Conservation (phyloP, 2,329 filamentous ascomycete genomes). For the Penicillium sp. region DNA sequence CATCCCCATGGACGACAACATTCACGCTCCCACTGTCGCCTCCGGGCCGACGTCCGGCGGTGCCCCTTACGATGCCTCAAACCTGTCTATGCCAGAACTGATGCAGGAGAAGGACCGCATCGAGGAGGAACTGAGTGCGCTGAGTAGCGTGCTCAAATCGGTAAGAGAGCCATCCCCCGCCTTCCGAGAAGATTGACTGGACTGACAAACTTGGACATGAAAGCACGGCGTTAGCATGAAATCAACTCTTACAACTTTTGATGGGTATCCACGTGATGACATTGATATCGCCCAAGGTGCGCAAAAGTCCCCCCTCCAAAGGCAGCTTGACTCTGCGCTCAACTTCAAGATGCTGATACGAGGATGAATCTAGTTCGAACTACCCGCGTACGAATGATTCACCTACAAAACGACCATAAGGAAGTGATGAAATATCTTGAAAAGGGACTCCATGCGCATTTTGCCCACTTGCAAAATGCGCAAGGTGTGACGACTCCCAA, state of each 20-base stretch:
- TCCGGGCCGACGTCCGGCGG: conserved; percentile 73
- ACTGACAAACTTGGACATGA: not conserved
- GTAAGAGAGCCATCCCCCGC: conserved; percentile 54
- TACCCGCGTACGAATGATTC: conserved; percentile 87
- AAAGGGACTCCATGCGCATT: conserved; percentile 83
- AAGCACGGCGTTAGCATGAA: conserved; percentile 94
- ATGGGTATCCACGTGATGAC: conserved; percentile 91
- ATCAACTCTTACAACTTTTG: conserved; percentile 80
- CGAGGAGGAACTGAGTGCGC: conserved; percentile 82
- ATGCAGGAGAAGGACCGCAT: conserved; percentile 82
- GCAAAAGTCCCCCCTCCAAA: conserved; percentile 20
- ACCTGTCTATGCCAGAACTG: conserved; percentile 76
- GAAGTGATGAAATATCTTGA: conserved; percentile 83
- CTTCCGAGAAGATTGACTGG: not conserved
- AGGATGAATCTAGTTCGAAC: conserved; percentile 70
- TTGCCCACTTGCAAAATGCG: conserved; percentile 69
- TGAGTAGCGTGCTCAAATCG: conserved; percentile 85
- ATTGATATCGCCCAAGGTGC: conserved; percentile 93
- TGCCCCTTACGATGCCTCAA: conserved; percentile 63
- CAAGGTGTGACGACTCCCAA: conserved; percentile 43
- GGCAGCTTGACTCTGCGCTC: not conserved
- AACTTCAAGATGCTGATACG: conserved; percentile 18
- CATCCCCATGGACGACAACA: conserved; percentile 64
- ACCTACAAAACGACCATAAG: conserved; percentile 91
- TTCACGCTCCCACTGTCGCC: conserved; percentile 72